phyloP scores from a whole-genome alignment of 2,329 filamentous ascomycete species.

The Simplicillium aogashimaense region DNA sequence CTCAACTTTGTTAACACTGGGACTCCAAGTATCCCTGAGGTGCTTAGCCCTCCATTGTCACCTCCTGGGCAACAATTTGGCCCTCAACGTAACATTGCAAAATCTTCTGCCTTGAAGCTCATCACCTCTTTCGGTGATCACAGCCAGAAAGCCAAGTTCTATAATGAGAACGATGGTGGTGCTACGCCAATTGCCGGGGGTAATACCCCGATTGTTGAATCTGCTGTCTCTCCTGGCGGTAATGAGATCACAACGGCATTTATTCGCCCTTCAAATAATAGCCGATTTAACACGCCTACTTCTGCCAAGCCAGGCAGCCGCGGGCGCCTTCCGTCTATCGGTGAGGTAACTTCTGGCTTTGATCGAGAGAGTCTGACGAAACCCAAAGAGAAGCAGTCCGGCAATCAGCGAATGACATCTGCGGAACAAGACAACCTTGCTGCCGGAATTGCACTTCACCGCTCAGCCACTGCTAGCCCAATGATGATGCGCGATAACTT shows the following conservation, averaged over 20 bases:
- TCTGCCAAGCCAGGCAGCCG: conserved; percentile 50
- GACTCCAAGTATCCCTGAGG: conserved; percentile 44
- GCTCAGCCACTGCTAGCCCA: conserved; percentile 58
- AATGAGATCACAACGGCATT: conserved; percentile 58
- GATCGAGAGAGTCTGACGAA: conserved; percentile 16
- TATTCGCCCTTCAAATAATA: conserved; percentile 55
- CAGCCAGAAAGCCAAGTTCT: conserved; percentile 53
- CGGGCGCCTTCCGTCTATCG: conserved; percentile 67
- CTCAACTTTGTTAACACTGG: conserved; percentile 43
- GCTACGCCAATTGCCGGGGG: conserved; percentile 71
- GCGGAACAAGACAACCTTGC: conserved; percentile 30
- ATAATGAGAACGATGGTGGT: conserved; percentile 43
- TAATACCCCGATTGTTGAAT: conserved; percentile 81
- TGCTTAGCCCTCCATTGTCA: conserved; percentile 63
- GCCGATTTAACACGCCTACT: conserved; percentile 59
- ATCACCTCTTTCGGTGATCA: conserved; percentile 78
- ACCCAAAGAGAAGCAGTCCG: conserved; percentile 6
- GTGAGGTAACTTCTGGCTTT: conserved; percentile 38
- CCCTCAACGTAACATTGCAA: conserved; percentile 56
- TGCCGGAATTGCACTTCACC: conserved; percentile 40
- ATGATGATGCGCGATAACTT: conserved; percentile 48
- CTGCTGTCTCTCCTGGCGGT: conserved; percentile 53
- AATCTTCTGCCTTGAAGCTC: conserved; percentile 77
- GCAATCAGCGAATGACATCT: conserved; percentile 25
- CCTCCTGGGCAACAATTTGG: conserved; percentile 52